Percentiles rank a stretch among this genome's conserved stretches.
phyloP scores from a whole-genome alignment of 2,329 filamentous ascomycete genomes.

The Ascochyta fabae region DNA sequence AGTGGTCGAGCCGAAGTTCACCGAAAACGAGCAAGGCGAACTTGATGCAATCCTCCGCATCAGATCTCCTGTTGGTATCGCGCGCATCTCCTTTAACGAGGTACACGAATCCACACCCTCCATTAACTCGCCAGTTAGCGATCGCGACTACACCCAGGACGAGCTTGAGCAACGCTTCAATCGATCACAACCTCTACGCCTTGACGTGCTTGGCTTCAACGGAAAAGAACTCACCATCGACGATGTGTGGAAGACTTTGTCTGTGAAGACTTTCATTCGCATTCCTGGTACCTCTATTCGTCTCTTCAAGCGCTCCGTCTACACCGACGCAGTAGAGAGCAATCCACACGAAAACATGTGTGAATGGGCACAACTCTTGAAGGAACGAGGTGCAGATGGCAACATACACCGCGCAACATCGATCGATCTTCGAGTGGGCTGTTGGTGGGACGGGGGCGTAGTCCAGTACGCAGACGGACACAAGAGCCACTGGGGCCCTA shows the following conservation, averaged over 20 bases:
- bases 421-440: constrained; percentile 56
- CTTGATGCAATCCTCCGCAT: constrained; percentile 24
- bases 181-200: constrained; percentile 33
- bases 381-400: constrained; percentile 34
- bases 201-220: constrained; percentile 51
- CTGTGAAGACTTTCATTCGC: constrained; percentile 40
- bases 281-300: constrained; percentile 50
- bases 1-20: not conserved
- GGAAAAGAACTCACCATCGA: constrained; percentile 45
- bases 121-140: constrained; percentile 19
- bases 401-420: constrained; percentile 48
- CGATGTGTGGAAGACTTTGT: constrained; percentile 46
- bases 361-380: constrained; percentile 29
- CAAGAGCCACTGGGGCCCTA: constrained; percentile 51
- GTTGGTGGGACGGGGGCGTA: constrained; percentile 54
- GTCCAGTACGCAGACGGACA: constrained; percentile 55
- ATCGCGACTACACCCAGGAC: constrained; percentile 28
- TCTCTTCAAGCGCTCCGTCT: constrained; percentile 50
- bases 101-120: constrained; percentile 23
- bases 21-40: constrained; percentile 27
- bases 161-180: constrained; percentile 45
- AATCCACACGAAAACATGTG: constrained; percentile 10
- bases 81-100: constrained; percentile 37
- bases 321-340: constrained; percentile 6
- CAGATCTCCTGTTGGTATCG: constrained; percentile 34